These are phyloP conservation scores for Protoeuglena noctilucae DNA, from an alignment of 139 green algal genomes.

Conservation along the genomic window DNA sequence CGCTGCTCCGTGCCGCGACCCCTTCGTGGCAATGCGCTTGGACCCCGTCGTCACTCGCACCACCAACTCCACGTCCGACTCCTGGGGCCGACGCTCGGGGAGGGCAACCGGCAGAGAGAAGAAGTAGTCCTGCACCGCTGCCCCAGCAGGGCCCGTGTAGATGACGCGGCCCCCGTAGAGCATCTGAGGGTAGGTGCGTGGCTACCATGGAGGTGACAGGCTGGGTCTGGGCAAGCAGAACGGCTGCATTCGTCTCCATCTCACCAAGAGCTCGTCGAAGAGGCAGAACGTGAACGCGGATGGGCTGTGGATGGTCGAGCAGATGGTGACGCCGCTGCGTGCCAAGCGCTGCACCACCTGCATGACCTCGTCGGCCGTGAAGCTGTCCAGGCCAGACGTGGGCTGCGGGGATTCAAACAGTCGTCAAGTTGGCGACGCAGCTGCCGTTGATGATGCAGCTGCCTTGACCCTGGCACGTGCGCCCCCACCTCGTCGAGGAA, in stretches of 20 bases:
- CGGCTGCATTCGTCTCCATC: no score
- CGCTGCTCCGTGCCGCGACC: no score
- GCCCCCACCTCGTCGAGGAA: no score
- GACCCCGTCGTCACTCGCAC: not conserved
- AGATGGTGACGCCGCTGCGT: not conserved
- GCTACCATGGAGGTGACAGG: no score
- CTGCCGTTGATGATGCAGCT: no score
- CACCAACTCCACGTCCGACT: not conserved
- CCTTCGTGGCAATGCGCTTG: no score
- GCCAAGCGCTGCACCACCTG: constrained; percentile 1
- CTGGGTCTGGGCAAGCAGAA: no score
- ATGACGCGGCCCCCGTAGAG: not conserved
- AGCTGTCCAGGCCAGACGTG: constrained; percentile 4
- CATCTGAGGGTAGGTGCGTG: no score
- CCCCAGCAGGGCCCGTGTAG: not conserved
- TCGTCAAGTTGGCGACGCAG: no score
- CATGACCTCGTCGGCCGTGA: constrained; percentile 4
- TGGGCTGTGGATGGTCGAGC: not conserved
- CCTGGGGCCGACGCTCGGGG: no score
- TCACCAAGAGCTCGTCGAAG: constrained; percentile 4
- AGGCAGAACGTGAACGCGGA: constrained; percentile 1
- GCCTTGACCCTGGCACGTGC: no score
- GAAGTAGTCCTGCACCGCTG: not conserved
- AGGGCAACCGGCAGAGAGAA: not conserved
- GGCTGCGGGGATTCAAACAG: no score